Evolutionary conservation across 2,329 filamentous ascomycete genomes (phyloP).

Genomic region (Nemania diffusa): DNA sequence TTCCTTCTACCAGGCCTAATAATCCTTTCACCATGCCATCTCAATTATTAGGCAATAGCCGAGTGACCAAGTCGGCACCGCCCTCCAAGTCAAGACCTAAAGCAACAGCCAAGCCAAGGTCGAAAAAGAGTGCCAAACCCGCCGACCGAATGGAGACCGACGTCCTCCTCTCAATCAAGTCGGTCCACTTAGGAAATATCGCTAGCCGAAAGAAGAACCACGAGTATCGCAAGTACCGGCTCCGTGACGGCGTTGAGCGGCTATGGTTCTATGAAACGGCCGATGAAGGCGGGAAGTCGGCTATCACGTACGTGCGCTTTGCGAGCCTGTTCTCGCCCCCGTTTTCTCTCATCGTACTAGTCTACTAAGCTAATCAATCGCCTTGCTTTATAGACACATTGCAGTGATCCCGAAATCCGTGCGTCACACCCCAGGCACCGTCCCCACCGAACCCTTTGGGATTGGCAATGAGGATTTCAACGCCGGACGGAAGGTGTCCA

Average conservation of each 20-base stretch:
- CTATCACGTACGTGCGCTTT: neutral
- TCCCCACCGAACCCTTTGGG: neutral
- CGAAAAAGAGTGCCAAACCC: neutral
- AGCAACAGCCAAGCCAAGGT: neutral
- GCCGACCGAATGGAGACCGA: neutral
- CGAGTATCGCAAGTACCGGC: slow-evolving; percentile 8
- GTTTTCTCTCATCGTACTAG: neutral
- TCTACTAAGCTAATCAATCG: neutral
- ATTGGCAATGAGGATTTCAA: slow-evolving; percentile 4
- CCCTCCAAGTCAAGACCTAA: too few relatives aligned
- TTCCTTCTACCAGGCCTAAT: too few relatives aligned
- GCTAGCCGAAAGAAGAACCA: neutral
- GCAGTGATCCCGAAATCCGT: neutral
- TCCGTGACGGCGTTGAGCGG: slow-evolving; percentile 2
- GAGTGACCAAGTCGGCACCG: too few relatives aligned
- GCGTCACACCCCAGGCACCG: neutral
- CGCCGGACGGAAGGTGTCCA: neutral
- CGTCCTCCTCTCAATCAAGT: slow-evolving; percentile 1
- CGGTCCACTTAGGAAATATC: neutral
- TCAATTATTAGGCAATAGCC: too few relatives aligned
- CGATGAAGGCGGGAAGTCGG: neutral
- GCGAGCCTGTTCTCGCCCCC: neutral
- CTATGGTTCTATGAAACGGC: slow-evolving; percentile 2
- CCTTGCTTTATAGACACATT: neutral
- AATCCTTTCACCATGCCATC: too few relatives aligned